Evolutionary conservation across 148 eudicot species (phyloP), one percentile per base, ranked within the genome.

Genomic region (Agrostemma githago): DNA sequence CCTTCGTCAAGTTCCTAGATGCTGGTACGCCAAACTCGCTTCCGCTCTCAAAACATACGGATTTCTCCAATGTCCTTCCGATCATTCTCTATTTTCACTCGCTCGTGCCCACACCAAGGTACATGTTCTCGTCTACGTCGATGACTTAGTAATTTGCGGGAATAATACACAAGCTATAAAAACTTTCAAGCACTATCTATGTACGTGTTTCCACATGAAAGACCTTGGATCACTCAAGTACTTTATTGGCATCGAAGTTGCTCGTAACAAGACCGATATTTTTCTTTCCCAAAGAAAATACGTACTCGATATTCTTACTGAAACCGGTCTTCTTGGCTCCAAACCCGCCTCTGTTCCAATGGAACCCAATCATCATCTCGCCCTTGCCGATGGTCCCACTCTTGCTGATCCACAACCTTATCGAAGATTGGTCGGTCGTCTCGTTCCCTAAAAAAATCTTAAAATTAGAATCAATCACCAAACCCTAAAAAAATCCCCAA

Each of bases 21-120:
- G 68, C 39, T 65, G 68, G 68, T 65, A 37, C 37, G 68, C 68
- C 3, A 65, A 65, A 65, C 16, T 65, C 16, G 68, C 42, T 3
- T 8, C 68, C 16, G 44, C 68, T 12, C 44, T 65, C 0, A 40
- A 38, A 3, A 6, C 3, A 0, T 65, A 65, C 11, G 46, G 46
- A 38, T 59, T 59, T 59, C 20, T 16, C 2, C 62, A 59, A 5
- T 59, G 62, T 17, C 62, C 62, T 3, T 59, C 37, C 37, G 68
- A 65, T 12, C 44, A 65, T 65, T 65, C 68, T 6, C 39, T 65
- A 41, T 65, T 65, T 12, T 37, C 48, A 5, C 44, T 34, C 11
- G 17, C 38, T 6, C 15, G n/a, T 8, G 44, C 1, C 3, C 14
- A 4, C 2, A 7, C 6, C n/a, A 17, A 65, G 14, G 2, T 65